These are phyloP conservation scores for Triticum timopheevii DNA, from an alignment of 176 grass and related monocot species.

Conservation along the genomic window DNA sequence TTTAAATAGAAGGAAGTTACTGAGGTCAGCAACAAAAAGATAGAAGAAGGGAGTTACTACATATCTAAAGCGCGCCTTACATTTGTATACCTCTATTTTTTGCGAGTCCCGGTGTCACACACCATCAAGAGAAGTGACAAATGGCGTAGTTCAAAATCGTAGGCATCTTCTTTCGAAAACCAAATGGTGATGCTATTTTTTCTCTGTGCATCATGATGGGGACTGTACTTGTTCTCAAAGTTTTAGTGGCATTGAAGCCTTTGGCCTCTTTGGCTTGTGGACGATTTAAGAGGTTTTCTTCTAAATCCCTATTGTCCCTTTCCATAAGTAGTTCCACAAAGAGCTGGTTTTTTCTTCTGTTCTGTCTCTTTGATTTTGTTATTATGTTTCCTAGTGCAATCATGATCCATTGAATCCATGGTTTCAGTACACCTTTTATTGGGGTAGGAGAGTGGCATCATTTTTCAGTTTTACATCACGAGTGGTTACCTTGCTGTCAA, in stretches of 20 bases:
- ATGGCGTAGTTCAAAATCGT: too few relatives aligned
- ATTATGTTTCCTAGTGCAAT: not conserved
- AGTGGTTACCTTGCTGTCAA: not conserved
- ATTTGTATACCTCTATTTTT: not conserved
- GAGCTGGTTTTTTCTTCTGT: not conserved
- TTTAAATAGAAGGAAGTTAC: too few relatives aligned
- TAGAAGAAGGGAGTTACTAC: too few relatives aligned
- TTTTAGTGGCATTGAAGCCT: not conserved
- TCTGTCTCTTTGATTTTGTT: not conserved
- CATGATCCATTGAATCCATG: too few relatives aligned
- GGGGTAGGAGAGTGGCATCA: constrained; percentile 22
- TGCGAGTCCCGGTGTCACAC: not conserved
- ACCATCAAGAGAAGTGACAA: not conserved
- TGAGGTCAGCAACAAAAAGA: too few relatives aligned
- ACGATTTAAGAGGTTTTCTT: not conserved
- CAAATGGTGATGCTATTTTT: too few relatives aligned
- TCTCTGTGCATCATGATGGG: too few relatives aligned
- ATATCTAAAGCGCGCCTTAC: too few relatives aligned
- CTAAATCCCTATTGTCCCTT: not conserved
- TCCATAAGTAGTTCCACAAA: not conserved
- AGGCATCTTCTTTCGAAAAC: too few relatives aligned
- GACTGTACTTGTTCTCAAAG: too few relatives aligned
- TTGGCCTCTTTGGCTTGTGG: not conserved
- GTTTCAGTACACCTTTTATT: too few relatives aligned
- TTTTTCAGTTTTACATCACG: not conserved